Base-by-base conservation (phyloP, 2,329 filamentous ascomycete genomes). In the Diaporthe sp. region DNA sequence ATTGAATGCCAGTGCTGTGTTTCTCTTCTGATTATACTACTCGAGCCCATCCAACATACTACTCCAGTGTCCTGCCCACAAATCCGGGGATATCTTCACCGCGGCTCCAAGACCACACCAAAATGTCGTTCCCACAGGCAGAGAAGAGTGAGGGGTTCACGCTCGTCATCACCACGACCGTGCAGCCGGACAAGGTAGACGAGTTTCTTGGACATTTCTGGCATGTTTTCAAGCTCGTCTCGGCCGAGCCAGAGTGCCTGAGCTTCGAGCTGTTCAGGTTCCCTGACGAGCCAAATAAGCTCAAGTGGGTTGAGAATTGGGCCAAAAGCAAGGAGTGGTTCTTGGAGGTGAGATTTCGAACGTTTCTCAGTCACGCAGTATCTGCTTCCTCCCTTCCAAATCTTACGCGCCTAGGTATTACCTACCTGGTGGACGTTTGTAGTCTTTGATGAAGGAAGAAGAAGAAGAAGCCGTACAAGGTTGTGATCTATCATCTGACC, bases 161-260 rank as follows among this genome's bases (percentile, higher is more conserved):
- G 9, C 46, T 68, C 25, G 5, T 68, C 22, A 13, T 68, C 19
- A 68, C 22, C 62, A 51, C 28, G 7, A 68, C 62, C 13, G 46
- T 68, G 5, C 22, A 68, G 46, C 46, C 46, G 22, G 62, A 10
- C 13, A 68, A 68, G 19, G 17, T 68, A 31, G 62, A 68, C 13
- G 62, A 68, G 31, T 68, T 51, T 3, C 62, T 53, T 10, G 62
- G 17, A 1, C 19, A 68, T 10, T 68, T 68, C 31, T 68, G 46
- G 46, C 34, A 53, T 25, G 46, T 39, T 25, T 39, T 68, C 13
- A 53, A 53, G 2, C 12, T 53, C 15, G 62, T 22, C 6, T 25
- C 62, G 12, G 46, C 62, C 13, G 62, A 68, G 62, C 62, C 62
- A 39, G 62, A 68, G 46, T 68, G 62, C 62, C 62, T 68, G 62